Evolutionary conservation across 306 rosid species (phyloP).

Genomic region (Malus sylvestris): DNA sequence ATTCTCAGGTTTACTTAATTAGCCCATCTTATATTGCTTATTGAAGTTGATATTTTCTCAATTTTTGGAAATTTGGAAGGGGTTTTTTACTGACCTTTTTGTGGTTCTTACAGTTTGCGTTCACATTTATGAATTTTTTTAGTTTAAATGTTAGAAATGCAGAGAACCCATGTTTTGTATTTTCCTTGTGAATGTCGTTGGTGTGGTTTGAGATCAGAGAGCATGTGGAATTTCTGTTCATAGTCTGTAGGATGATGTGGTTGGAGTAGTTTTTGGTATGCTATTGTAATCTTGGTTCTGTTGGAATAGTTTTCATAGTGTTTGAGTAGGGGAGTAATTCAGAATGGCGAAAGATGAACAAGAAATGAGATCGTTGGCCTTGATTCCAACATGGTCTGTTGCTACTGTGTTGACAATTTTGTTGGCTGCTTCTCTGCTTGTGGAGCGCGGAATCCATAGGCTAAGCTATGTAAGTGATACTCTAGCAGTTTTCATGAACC

Average conservation of each 20-base stretch:
- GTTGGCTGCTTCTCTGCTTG: slow-evolving; percentile 85
- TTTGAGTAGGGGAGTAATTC: slow-evolving; percentile 14
- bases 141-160: not conserved
- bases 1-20: not conserved
- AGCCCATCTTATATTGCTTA: not conserved
- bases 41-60: not conserved
- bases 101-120: not conserved
- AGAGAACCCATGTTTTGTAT: not conserved
- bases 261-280: slow-evolving; percentile 2
- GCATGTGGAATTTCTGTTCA: slow-evolving; percentile 11
- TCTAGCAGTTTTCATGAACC: not conserved
- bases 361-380: slow-evolving; percentile 81
- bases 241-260: not conserved
- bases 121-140: slow-evolving; percentile 4
- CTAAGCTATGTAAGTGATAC: slow-evolving; percentile 40
- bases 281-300: not conserved
- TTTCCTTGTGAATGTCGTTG: not conserved
- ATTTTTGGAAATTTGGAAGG: slow-evolving; percentile 6
- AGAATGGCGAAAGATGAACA: slow-evolving; percentile 50
- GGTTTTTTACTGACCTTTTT: not conserved
- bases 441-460: slow-evolving; percentile 84
- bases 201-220: not conserved
- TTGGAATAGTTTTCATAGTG: slow-evolving; percentile 15
- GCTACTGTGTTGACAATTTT: slow-evolving; percentile 86
- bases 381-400: slow-evolving; percentile 99